phyloP scores from a whole-genome alignment of 2,329 filamentous ascomycete genomes.

The Xylariomycetidae sp. region DNA sequence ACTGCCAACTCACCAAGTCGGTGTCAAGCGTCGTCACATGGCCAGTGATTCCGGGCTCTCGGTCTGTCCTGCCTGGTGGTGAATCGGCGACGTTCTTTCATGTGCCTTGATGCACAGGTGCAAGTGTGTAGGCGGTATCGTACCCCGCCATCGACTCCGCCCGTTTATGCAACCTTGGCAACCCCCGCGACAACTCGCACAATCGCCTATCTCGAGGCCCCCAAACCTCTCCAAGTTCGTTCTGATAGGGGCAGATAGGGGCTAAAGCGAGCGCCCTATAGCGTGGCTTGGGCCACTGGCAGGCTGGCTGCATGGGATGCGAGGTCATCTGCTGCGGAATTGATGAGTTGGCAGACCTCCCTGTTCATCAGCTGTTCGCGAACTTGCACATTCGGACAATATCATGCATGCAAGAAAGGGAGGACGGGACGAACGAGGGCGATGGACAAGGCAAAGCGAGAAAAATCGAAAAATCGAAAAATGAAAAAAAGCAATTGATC shows the following conservation, averaged over 20 bases:
- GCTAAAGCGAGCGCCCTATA: slow-evolving; percentile 8
- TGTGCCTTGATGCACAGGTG: no score
- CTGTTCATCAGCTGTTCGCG: slow-evolving; percentile 17
- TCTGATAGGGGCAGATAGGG: no score
- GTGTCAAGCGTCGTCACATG: slow-evolving; percentile 13
- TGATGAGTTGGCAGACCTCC: slow-evolving; percentile 21
- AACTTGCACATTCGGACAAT: slow-evolving; percentile 2
- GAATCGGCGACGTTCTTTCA: slow-evolving; percentile 5
- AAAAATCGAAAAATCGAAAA: slow-evolving; percentile 1
- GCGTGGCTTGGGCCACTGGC: slow-evolving; percentile 16
- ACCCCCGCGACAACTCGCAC: no score
- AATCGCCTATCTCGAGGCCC: no score
- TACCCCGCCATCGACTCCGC: no score
- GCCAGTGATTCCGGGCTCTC: slow-evolving; percentile 11
- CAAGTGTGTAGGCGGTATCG: no score
- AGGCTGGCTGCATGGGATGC: slow-evolving; percentile 13
- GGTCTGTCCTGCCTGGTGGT: slow-evolving; percentile 2
- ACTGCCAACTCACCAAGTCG: slow-evolving; percentile 16
- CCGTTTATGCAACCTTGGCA: no score
- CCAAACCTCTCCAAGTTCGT: no score
- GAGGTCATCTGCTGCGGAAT: slow-evolving; percentile 19
- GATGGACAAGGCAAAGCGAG: slow-evolving; percentile 3
- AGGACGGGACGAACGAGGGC: slow-evolving; percentile 3
- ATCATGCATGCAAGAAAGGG: slow-evolving; percentile 6
- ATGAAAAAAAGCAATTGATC: slow-evolving; percentile 1